Evolutionary conservation across 2,329 filamentous ascomycete genomes (phyloP), one percentile per base, ranked within the genome.

Genomic region (Bertia moriformis): DNA sequence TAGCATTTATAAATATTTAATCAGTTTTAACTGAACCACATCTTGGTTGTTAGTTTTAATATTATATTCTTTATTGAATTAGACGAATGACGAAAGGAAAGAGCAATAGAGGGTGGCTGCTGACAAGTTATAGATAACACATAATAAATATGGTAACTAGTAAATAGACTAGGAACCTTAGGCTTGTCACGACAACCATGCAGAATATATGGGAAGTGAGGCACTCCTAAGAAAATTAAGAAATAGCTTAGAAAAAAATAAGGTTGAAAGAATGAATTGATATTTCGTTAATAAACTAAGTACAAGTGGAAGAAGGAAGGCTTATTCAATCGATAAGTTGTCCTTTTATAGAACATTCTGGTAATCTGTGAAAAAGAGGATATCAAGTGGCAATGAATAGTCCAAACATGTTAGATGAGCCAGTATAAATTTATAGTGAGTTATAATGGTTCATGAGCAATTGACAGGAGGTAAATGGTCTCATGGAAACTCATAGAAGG

Each of bases 111-210:
- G 4, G 15, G 12, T n/a, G n/a, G n/a, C n/a, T n/a, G 24, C 4
- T 41, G 18, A 18, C 14, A 38, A 18, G 20, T 36, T 39, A 14
- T 39, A 19, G 18, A 32, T 18, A 38, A 38, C 19, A 41, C 32
- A 41, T 27, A 38, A 24, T 20, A 20, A 14, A 29, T 29, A 5
- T 15, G 18, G 19, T 40, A 37, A 10, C 13, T 18, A 27, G 17
- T 18, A 15, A 32, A 38, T 41, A 41, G 20, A 38, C 24, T 19
- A 38, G 22, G 15, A 14, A 17, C 10, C 17, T 12, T 35, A 35
- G 32, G 17, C 7, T 35, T 12, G 15, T 35, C 7, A 27, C n/a
- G n/a, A 27, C n/a, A 27, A n/a, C n/a, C n/a, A 27, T 10, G 22
- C n/a, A 10, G 22, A 27, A 27, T 27, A 27, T 7, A 27, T n/a